Evolutionary conservation across 495 filamentous ascomycete genomes (phyloP).

Genomic region (Aspergillus bridgeri): DNA sequence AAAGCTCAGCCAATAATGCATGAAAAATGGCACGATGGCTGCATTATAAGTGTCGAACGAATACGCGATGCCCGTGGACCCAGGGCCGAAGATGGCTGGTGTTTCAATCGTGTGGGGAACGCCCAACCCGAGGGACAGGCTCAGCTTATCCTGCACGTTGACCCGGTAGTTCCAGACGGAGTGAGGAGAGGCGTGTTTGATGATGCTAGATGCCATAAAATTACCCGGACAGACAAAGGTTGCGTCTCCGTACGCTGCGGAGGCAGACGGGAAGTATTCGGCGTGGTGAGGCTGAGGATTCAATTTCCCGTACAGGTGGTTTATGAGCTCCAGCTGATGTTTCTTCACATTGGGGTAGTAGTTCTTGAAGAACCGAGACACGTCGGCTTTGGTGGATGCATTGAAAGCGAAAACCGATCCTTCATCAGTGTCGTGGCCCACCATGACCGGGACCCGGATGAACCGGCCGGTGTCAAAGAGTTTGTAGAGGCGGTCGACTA

Average conservation of each 20-base stretch:
- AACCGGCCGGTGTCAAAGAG: constrained; percentile 52
- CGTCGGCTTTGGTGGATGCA: constrained; percentile 38
- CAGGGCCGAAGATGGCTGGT: constrained; percentile 52
- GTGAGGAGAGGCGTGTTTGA: constrained; percentile 22
- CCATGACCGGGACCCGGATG: constrained; percentile 59
- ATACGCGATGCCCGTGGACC: constrained; percentile 16
- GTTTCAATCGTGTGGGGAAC: constrained; percentile 62
- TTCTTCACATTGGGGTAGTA: constrained; percentile 56
- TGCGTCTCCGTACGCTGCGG: constrained; percentile 62
- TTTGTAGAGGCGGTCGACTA: constrained; percentile 52
- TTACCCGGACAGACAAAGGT: constrained; percentile 62
- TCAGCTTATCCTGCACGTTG: constrained; percentile 54
- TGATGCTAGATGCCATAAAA: constrained; percentile 38
- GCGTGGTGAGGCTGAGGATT: constrained; percentile 38
- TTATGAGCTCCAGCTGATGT: constrained; percentile 51
- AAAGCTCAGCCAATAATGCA: constrained; percentile 64
- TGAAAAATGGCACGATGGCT: constrained; percentile 50
- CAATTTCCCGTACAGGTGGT: constrained; percentile 50
- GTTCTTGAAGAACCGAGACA: constrained; percentile 52
- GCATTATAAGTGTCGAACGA: constrained; percentile 35
- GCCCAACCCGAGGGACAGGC: constrained; percentile 48
- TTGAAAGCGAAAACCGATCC: constrained; percentile 57
- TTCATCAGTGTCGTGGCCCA: constrained; percentile 65
- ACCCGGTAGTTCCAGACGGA: constrained; percentile 57
- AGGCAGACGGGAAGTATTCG: constrained; percentile 52